Conservation (phyloP, 495 filamentous ascomycete species). For the Penicillium flavigenum region DNA sequence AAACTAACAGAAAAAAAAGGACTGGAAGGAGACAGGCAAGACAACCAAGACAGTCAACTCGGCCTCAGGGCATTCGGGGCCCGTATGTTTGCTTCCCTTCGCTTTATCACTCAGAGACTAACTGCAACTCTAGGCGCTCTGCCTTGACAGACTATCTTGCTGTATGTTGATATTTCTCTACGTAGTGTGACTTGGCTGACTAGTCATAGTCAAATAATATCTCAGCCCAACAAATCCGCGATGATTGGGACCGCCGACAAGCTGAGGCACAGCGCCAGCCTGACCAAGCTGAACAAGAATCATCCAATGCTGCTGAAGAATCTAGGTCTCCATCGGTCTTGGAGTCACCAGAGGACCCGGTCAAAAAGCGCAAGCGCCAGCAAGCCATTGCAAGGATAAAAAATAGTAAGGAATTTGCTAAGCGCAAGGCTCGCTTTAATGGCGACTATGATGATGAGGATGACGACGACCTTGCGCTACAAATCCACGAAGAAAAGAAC, state of each 20-base stretch:
- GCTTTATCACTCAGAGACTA: background rate
- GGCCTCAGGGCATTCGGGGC: slow-evolving; percentile 57
- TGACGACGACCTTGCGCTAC: slow-evolving; percentile 51
- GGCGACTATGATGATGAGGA: slow-evolving; percentile 52
- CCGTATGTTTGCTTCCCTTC: slow-evolving; percentile 49
- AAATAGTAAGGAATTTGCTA: slow-evolving; percentile 67
- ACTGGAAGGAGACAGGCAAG: slow-evolving; percentile 27
- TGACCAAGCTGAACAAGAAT: slow-evolving; percentile 10
- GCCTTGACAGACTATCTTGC: slow-evolving; percentile 81
- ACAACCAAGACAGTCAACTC: slow-evolving; percentile 28
- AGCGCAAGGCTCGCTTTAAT: slow-evolving; percentile 51
- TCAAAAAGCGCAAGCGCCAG: slow-evolving; percentile 60
- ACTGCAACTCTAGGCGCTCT: slow-evolving; percentile 51
- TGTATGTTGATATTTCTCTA: slow-evolving; percentile 42
- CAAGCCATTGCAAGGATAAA: slow-evolving; percentile 76
- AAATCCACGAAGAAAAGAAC: slow-evolving; percentile 60
- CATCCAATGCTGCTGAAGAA: slow-evolving; percentile 16
- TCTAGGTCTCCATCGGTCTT: slow-evolving; percentile 29
- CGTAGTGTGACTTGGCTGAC: slow-evolving; percentile 5
- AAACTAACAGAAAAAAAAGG: slow-evolving; percentile 33
- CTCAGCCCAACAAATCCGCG: slow-evolving; percentile 73
- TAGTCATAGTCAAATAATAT: slow-evolving; percentile 76
- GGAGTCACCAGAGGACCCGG: slow-evolving; percentile 50
- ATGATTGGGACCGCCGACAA: slow-evolving; percentile 56
- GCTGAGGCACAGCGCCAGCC: slow-evolving; percentile 33